Percentiles rank a stretch among this genome's conserved stretches.
These are phyloP conservation scores for Alternaria sp. DNA, from an alignment of 2,329 filamentous ascomycete genomes.

Conservation along the genomic window DNA sequence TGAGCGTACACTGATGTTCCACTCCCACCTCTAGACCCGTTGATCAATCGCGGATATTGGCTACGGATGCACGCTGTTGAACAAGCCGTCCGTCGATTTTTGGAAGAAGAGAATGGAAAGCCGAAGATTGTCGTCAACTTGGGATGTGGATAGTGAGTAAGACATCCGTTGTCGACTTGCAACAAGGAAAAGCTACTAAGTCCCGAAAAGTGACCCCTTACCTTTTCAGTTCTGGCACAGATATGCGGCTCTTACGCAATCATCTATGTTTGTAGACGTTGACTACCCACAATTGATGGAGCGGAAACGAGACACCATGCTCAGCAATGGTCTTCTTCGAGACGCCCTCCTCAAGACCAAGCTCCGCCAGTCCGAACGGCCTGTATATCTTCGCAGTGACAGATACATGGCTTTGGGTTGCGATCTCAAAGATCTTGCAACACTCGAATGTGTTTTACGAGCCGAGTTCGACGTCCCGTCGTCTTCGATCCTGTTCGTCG, in stretches of 20 bases:
- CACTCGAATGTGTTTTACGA: conserved; percentile 67
- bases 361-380: conserved; percentile 38
- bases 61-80: conserved; percentile 85
- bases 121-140: conserved; percentile 81
- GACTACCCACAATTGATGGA: conserved; percentile 83
- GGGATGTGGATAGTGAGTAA: conserved; percentile 85
- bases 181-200: conserved; percentile 27
- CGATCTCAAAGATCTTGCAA: conserved; percentile 73
- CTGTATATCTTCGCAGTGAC: conserved; percentile 60
- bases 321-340: conserved; percentile 60
- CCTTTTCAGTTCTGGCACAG: conserved; percentile 82
- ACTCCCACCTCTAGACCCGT: conserved; percentile 61
- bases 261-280: conserved; percentile 79
- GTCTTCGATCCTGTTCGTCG: conserved; percentile 77
- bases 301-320: conserved; percentile 74
- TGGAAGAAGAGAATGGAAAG: conserved; percentile 65
- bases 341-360: conserved; percentile 44
- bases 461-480: conserved; percentile 65
- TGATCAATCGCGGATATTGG: conserved; percentile 92
- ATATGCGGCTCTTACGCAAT: conserved; percentile 66
- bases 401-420: conserved; percentile 83
- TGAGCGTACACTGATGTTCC: conserved; percentile 8
- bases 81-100: conserved; percentile 74
- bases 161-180: conserved; percentile 20
- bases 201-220: conserved; percentile 74